Evolutionary conservation across 768 basidiomycete genomes (phyloP), one percentile per base, ranked within the genome.

Genomic region (Lactarius sanguifluus): DNA sequence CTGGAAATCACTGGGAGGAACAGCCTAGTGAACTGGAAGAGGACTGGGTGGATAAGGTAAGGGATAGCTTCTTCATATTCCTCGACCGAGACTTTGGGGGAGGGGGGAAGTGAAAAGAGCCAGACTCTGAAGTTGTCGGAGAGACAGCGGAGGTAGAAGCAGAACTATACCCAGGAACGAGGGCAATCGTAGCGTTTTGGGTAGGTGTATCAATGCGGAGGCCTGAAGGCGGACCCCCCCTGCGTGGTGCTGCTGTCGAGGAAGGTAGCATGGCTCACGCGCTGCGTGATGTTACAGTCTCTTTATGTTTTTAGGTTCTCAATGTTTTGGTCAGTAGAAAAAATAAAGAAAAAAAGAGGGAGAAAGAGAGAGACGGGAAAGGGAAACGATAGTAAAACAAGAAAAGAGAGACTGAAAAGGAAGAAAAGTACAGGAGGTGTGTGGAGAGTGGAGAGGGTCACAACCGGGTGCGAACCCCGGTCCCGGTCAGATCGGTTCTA

Each of bases 61-160:
- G 83, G 34, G 89, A 91, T 9, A 92, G 78, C 69, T 86, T 86
- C 81, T 91, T 92, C 83, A 88, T 85, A 75, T 91, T 92, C 75
- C 86, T 82, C 67, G 79, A 77, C 61, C 79, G 78, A 62, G 81
- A 78, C 67, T 75, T 79, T 73, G 77, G 81, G 63, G 78, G 74
- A 65, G 73, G 73, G 61, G 73, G 77, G 57, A 75, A 75, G 75
- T 81, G 77, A 75, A 83, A 79, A 68, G 76, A 79, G 73, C 85
- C 83, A 54, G 81, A 80, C 70, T 88, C 85, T 66, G 82, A 82
- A 61, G 80, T 74, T 16, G 84, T 78, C 67, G 84, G 81, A 69
- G 83, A 84, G 65, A 82, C 77, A 47, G 83, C 78, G 64, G 85
- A 83, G 62, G 82, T 75, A 65, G 82, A 80, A 66, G 76, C 76